A percentile compares a stretch with the other conserved stretches of the same genome.
Conservation (phyloP, 441 rosid species). For the Pelargonium fulgidum region DNA sequence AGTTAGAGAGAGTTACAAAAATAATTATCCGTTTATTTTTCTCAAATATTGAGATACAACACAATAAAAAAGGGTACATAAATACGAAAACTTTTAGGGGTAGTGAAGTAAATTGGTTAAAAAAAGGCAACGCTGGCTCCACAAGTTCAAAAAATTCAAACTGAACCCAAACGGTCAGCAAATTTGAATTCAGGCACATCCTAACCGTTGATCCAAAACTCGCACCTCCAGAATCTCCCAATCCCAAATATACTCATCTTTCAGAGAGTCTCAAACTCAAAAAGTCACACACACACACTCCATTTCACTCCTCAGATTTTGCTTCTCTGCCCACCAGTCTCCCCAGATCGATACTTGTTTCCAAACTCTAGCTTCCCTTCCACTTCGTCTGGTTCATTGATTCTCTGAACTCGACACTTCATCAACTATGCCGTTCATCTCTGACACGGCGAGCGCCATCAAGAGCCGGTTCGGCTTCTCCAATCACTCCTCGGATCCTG, state of each 20-base stretch:
- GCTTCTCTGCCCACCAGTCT: neutral
- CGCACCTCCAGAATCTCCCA: constrained; percentile 36
- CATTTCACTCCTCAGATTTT: constrained; percentile 4
- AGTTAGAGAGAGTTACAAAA: no score
- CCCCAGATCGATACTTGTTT: neutral
- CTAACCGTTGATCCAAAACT: constrained; percentile 32
- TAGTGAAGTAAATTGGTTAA: neutral
- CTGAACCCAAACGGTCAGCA: constrained; percentile 23
- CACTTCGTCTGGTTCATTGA: neutral
- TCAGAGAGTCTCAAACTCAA: constrained; percentile 22
- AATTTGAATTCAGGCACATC: constrained; percentile 34
- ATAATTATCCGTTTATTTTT: no score
- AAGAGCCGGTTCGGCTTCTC: constrained; percentile 83
- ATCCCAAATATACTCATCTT: constrained; percentile 16
- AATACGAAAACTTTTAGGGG: no score
- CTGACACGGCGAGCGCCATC: constrained; percentile 77
- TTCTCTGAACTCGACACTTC: neutral
- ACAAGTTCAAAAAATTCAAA: constrained; percentile 22
- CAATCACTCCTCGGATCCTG: constrained; percentile 46
- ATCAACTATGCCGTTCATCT: constrained; percentile 58
- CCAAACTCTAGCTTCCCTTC: constrained; percentile 6
- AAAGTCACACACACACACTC: constrained; percentile 9
- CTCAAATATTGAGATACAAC: no score
- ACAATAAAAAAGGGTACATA: no score
- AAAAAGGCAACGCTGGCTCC: constrained; percentile 16